Base-by-base conservation (phyloP, 2,329 filamentous ascomycete genomes). In the Berkeleyomyces rouxiae region DNA sequence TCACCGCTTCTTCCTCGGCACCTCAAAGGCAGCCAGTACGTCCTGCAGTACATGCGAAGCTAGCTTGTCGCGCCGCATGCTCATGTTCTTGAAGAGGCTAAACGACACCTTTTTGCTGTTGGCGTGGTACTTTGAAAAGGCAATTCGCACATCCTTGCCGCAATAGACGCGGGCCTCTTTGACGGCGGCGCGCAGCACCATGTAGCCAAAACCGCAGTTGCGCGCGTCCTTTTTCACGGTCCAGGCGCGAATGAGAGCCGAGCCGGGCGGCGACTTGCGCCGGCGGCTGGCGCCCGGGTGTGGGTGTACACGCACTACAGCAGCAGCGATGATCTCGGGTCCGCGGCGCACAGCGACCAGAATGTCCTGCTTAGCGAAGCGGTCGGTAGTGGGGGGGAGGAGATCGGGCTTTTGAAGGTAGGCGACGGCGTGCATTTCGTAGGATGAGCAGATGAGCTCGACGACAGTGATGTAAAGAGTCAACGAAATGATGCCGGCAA, bases 161-260 rank as follows among this genome's bases (percentile, higher is more conserved):
- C 86, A 86, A 69, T 80, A 81, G 72, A 84, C 83, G 67, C 81
- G 80, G 65, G 86, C 85, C 62, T 86, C 71, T 63, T 78, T 78
- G 2, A 91, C 83, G 1, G 87, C 88, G 67, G 88, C 86, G 67
- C 86, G 81, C 58, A 96, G 76, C 68, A 96, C 73, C 40, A 84
- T 85, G 47, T 76, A 78, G 2, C 90, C 90, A 33, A 95, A 77
- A 0, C 90, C 89, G 66, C 82, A 82, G 40, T 81, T 77, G 36
- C 90, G 80, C 71, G 89, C 90, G 67, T 78, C 77, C 59, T 84
- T 74, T 70, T 79, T 79, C 1, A 90, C 88, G 1, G 89, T 92
- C 90, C 90, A 96, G 1, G 87, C 90, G 37, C 87, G 82, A 63
- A 96, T 85, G 58, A 90, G 76, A 7, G 85, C 87, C 66, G 80